These are phyloP conservation scores for Sporodiniella umbellata DNA, from an alignment of 371 early-diverging fungal genomes.

Conservation along the genomic window DNA sequence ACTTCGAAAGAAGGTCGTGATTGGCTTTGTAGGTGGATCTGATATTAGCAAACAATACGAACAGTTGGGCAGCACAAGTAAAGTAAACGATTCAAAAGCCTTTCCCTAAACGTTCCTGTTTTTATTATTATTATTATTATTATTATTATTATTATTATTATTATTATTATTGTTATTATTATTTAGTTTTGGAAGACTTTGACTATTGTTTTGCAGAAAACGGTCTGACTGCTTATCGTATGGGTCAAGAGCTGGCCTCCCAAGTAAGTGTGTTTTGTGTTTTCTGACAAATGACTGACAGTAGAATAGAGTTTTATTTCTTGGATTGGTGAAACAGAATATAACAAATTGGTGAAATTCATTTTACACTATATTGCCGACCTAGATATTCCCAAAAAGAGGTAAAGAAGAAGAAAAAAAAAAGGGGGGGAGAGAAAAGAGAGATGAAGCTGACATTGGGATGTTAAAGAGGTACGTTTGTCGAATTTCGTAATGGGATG, in stretches of 20 bases:
- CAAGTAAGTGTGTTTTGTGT: conserved; percentile 44
- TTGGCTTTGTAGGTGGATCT: conserved; percentile 99
- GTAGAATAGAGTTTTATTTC: conserved; percentile 83
- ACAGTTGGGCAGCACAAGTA: conserved; percentile 92
- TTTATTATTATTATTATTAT: no score
- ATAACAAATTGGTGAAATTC: conserved; percentile 93
- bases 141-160: no score
- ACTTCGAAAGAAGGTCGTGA: conserved; percentile 86
- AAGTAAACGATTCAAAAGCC: neutral
- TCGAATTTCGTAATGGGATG: conserved; percentile 99
- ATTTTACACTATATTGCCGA: conserved; percentile 94
- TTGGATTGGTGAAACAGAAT: conserved; percentile 96
- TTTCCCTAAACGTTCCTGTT: no score
- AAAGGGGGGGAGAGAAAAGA: neutral
- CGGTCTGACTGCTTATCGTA: conserved; percentile 95
- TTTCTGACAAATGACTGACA: neutral
- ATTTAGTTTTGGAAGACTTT: conserved; percentile 73
- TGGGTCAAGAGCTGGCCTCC: conserved; percentile 74
- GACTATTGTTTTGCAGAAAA: conserved; percentile 99
- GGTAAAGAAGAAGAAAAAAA: conserved; percentile 45
- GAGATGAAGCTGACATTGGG: neutral
- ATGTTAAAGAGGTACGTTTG: conserved; percentile 89
- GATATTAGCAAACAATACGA: conserved; percentile 97
- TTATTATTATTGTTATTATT: no score
- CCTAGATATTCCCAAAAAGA: conserved; percentile 93